phyloP scores from a whole-genome alignment of 441 rosid species.

The Aleurites moluccanus region DNA sequence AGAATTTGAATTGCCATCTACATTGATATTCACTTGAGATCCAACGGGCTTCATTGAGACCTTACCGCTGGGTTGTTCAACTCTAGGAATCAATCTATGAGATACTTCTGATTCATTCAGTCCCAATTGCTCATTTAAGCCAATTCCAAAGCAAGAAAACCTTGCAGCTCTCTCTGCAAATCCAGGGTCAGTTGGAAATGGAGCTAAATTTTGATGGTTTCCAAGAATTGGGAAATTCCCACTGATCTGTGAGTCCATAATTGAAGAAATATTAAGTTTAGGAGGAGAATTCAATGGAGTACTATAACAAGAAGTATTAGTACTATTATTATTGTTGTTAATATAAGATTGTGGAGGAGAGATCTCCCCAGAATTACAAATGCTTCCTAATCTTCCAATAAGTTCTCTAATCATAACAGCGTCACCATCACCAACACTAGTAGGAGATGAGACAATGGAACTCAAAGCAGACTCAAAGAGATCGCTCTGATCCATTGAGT shows the following conservation, averaged over 20 bases:
- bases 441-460: conserved; percentile 59
- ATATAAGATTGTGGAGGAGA: conserved; percentile 32
- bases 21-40: conserved; percentile 37
- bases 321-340: conserved; percentile 21
- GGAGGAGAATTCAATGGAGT: conserved; percentile 58
- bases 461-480: conserved; percentile 71
- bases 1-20: conserved; percentile 36
- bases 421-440: conserved; percentile 27
- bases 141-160: conserved; percentile 44
- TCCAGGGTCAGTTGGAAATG: conserved; percentile 46
- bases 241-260: conserved; percentile 39
- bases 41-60: conserved; percentile 36
- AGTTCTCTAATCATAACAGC: conserved; percentile 50
- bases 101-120: conserved; percentile 28
- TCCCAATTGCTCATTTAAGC: conserved; percentile 24
- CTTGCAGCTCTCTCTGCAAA: conserved; percentile 56
- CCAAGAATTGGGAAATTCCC: conserved; percentile 34
- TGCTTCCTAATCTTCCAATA: conserved; percentile 62
- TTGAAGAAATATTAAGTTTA: conserved; percentile 39
- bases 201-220: conserved; percentile 36
- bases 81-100: conserved; percentile 19
- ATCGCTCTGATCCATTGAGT: conserved; percentile 67
- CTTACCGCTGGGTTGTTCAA: conserved; percentile 28
- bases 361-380: conserved; percentile 45
- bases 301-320: conserved; percentile 40